Percentiles rank a stretch among this genome's conserved stretches.
Evolutionary conservation across 2,329 filamentous ascomycete genomes (phyloP).

Genomic region (Xylariaceae sp.): DNA sequence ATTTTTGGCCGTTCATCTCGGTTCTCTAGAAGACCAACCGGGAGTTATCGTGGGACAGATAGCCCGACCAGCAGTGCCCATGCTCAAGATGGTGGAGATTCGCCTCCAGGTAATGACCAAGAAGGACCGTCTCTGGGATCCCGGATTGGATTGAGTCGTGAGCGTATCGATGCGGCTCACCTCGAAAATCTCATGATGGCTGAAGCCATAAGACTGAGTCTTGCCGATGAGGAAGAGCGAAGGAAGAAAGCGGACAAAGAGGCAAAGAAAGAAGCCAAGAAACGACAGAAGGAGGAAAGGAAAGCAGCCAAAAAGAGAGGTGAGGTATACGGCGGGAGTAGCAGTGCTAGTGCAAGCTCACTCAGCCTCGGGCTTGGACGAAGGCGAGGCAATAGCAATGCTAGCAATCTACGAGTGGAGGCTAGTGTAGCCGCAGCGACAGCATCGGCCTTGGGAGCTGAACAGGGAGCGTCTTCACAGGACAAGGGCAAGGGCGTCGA

Average conservation of each 20-base stretch:
- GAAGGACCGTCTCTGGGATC: constrained; percentile 31
- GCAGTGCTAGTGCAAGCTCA: constrained; percentile 59
- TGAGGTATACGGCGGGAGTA: constrained; percentile 39
- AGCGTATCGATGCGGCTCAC: constrained; percentile 50
- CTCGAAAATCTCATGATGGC: constrained; percentile 98
- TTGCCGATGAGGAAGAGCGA: constrained; percentile 93
- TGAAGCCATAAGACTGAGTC: constrained; percentile 85
- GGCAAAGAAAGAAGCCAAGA: constrained; percentile 76
- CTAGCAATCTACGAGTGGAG: constrained; percentile 58
- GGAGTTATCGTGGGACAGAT: constrained; percentile 33
- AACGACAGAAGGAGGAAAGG: constrained; percentile 77
- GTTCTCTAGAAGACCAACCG: constrained; percentile 53
- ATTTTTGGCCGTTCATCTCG: constrained; percentile 49
- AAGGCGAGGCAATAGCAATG: constrained; percentile 55
- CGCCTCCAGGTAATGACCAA: constrained; percentile 31
- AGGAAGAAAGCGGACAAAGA: constrained; percentile 81
- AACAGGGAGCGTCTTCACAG: constrained; percentile 35
- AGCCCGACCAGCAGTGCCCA: constrained; percentile 24
- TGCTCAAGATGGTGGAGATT: constrained; percentile 24
- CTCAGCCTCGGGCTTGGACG: constrained; percentile 59
- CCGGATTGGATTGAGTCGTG: constrained; percentile 21
- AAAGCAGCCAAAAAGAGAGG: constrained; percentile 66
- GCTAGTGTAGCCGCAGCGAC: constrained; percentile 46
- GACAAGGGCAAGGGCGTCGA: constrained; percentile 71
- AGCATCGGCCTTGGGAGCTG: constrained; percentile 29